Percentiles rank a stretch among this genome's conserved stretches.
Evolutionary conservation across 2,329 filamentous ascomycete genomes (phyloP).

Genomic region (Thielaviopsis punctulata): DNA sequence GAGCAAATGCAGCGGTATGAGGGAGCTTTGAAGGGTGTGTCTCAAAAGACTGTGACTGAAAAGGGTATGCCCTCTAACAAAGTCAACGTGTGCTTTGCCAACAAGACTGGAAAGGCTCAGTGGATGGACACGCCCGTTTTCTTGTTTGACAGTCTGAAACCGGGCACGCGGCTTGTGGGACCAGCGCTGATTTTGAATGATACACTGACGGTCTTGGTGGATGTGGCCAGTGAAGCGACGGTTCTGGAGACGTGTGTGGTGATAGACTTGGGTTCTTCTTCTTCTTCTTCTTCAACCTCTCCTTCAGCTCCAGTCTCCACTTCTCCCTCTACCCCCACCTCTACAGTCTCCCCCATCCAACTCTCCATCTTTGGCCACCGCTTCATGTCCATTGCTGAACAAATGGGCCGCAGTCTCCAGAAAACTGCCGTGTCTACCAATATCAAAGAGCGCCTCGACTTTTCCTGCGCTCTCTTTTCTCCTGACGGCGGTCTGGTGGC

Average conservation of each 20-base stretch:
- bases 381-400: conserved; percentile 75
- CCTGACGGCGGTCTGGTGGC: conserved; percentile 58
- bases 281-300: too few species aligned
- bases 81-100: conserved; percentile 57
- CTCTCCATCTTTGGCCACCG: conserved; percentile 66
- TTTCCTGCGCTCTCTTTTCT: conserved; percentile 68
- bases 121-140: conserved; percentile 65
- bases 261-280: conserved; percentile 55
- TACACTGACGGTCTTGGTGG: conserved; percentile 82
- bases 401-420: conserved; percentile 65
- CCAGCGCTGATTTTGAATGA: conserved; percentile 78
- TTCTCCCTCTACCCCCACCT: too few species aligned
- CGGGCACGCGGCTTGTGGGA: conserved; percentile 57
- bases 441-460: conserved; percentile 67
- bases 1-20: conserved; percentile 49
- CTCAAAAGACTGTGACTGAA: too few species aligned
- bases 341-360: conserved; percentile 48
- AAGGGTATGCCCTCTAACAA: conserved; percentile 41
- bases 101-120: conserved; percentile 40
- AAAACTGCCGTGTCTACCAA: conserved; percentile 71
- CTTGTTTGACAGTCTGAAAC: conserved; percentile 55
- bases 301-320: not conserved
- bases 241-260: conserved; percentile 77
- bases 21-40: not conserved
- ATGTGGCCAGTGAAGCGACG: conserved; percentile 57